Conservation (phyloP, 202 grass and related monocot genomes). For the Hordeum pubiflorum region DNA sequence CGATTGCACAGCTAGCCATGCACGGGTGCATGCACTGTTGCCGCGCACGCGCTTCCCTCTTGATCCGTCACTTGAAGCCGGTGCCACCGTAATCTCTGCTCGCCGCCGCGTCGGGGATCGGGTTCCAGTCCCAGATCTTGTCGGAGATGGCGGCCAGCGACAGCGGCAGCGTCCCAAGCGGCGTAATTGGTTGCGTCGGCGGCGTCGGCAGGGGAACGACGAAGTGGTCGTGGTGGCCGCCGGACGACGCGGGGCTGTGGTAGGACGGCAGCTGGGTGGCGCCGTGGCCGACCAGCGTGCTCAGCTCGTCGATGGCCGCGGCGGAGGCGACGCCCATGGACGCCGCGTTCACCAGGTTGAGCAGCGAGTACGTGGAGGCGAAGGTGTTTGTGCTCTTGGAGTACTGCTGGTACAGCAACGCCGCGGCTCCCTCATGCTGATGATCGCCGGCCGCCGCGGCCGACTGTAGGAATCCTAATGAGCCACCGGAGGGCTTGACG, state of each 20-base stretch:
- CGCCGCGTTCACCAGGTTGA: conserved; percentile 51
- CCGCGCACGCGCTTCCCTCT: neutral
- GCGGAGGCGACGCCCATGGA: conserved; percentile 37
- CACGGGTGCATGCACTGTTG: conserved; percentile 26
- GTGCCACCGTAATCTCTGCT: conserved; percentile 41
- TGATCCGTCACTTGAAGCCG: conserved; percentile 59
- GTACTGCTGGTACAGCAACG: conserved; percentile 25
- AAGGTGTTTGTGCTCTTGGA: conserved; percentile 46
- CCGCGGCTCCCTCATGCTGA: conserved; percentile 29
- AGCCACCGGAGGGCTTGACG: conserved; percentile 17
- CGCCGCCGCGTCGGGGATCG: conserved; percentile 35
- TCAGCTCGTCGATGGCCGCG: conserved; percentile 59
- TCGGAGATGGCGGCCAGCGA: conserved; percentile 54
- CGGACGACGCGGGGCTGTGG: conserved; percentile 9
- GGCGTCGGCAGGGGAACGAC: conserved; percentile 29
- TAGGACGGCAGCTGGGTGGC: conserved; percentile 12
- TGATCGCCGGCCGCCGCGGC: neutral
- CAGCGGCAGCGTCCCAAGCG: conserved; percentile 37
- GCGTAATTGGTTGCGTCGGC: conserved; percentile 17
- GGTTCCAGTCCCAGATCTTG: conserved; percentile 92
- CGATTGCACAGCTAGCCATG: conserved; percentile 10
- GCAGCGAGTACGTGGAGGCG: conserved; percentile 58
- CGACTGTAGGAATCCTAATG: neutral
- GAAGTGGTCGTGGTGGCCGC: conserved; percentile 26
- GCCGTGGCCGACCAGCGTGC: conserved; percentile 47